Conservation (phyloP, 2,329 filamentous ascomycete genomes). For the Hypoxylon sp. region DNA sequence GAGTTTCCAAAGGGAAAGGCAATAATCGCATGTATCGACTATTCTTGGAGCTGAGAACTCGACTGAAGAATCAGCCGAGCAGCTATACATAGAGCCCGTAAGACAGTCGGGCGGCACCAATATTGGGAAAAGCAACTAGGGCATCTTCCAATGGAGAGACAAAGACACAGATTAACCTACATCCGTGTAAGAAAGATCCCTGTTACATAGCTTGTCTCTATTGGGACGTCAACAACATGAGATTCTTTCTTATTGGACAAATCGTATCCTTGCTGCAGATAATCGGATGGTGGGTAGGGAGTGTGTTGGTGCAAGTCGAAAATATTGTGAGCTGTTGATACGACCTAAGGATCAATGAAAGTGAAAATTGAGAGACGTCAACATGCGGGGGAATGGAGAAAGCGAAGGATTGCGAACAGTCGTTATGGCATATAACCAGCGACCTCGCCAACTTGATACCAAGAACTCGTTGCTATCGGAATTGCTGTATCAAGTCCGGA, state of each 20-base stretch:
- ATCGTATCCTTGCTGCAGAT: slow-evolving; percentile 31
- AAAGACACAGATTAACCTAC: slow-evolving; percentile 29
- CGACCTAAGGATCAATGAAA: slow-evolving; percentile 29
- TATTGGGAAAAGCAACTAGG: slow-evolving; percentile 22
- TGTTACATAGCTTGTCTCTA: slow-evolving; percentile 26
- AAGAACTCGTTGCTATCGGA: not conserved
- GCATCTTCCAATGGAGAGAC: slow-evolving; percentile 24
- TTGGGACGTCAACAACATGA: slow-evolving; percentile 33
- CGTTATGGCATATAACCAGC: slow-evolving; percentile 5
- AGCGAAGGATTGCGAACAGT: slow-evolving; percentile 9
- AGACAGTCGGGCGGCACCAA: slow-evolving; percentile 6
- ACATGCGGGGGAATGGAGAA: slow-evolving; percentile 15
- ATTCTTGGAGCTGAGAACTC: slow-evolving; percentile 28
- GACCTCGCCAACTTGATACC: not conserved
- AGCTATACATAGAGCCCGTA: slow-evolving; percentile 9
- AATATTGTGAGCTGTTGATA: slow-evolving; percentile 36
- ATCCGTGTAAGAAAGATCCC: slow-evolving; percentile 39
- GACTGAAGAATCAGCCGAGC: slow-evolving; percentile 13
- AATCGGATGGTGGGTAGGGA: slow-evolving; percentile 42
- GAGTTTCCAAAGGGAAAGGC: slow-evolving; percentile 1
- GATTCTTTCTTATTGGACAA: slow-evolving; percentile 35
- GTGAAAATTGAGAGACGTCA: slow-evolving; percentile 13
- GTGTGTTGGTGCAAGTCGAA: slow-evolving; percentile 31
- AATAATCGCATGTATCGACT: not conserved
- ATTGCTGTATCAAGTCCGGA: slow-evolving; percentile 1